Base-by-base conservation (phyloP, 192 early-diverging fungal species). In the Linnemannia zychae region DNA sequence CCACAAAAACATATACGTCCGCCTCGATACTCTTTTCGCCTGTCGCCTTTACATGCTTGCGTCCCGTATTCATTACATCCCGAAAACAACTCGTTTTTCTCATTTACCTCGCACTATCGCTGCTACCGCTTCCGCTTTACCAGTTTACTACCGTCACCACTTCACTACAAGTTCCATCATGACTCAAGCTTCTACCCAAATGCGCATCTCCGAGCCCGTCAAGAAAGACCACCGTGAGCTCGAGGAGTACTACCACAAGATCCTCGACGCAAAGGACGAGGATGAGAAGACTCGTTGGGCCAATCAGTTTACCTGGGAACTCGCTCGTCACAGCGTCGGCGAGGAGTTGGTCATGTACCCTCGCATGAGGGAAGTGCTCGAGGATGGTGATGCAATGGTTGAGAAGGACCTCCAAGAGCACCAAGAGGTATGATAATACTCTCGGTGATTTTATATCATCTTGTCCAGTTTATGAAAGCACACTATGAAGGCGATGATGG, bases 341-440 rank as follows among this genome's bases (percentile, higher is more conserved):
- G 90, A 91, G 71, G 90, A 91, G 67, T 50, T 90, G 48, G 36
- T 86, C 47, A 37, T 89, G 17, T 90, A 90, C 69, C 89, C 89
- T 6, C 36, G 72, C 11, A 60, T 89, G 72, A 83, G 88, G 49
- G 60, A 83, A 46, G 7, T 65, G 12, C 40, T 89, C 1, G 0
- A 22, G 12, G 28, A 91, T 36, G 89, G 89, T 44, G 86, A 89
- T 40, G 38, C 66, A 3, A 7, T 89, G 28, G 83, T 82, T 20
- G 88, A 89, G 22, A 76, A 89, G 47, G 78, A 67, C 44, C 78
- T 82, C 40, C 36, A 68, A 18, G 82, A 90, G 37, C 89, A 90
- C 52, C 79, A 68, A 48, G 36, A 67, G 44, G 78, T 79, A 79
- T 44, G 46, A 18, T 37, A n/a, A 37, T 49, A 36, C 9, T 6